Percentiles rank a stretch among this genome's conserved stretches.
phyloP scores from a whole-genome alignment of 495 filamentous ascomycete species.

The Neurospora tetrasperma region DNA sequence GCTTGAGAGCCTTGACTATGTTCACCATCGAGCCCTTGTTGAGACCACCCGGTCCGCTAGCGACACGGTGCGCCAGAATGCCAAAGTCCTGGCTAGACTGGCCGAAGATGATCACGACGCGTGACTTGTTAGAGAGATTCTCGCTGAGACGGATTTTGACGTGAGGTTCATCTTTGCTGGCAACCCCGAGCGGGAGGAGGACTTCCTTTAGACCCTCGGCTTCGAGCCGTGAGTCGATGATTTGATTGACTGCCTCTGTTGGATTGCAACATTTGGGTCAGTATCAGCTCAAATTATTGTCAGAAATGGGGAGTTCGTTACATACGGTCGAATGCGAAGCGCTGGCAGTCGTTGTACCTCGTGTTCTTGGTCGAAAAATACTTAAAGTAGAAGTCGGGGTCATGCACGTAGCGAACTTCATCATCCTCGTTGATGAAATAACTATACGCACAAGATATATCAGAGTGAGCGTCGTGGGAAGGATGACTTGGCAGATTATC shows the following conservation, averaged over 20 bases:
- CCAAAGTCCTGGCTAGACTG: conserved; percentile 63
- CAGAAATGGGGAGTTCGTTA: neutral
- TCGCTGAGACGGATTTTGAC: conserved; percentile 56
- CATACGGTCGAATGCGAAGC: conserved; percentile 61
- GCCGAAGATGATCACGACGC: conserved; percentile 66
- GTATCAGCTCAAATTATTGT: neutral
- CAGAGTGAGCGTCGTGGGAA: neutral
- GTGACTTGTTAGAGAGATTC: conserved; percentile 46
- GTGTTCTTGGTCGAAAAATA: conserved; percentile 61
- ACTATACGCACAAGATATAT: conserved; percentile 28
- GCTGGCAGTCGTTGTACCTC: conserved; percentile 59
- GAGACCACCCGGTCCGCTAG: conserved; percentile 49
- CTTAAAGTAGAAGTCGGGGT: conserved; percentile 58
- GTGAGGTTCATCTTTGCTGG: conserved; percentile 39
- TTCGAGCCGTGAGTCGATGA: conserved; percentile 51
- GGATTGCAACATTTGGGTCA: neutral
- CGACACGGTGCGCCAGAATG: conserved; percentile 57
- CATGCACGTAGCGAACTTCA: conserved; percentile 55
- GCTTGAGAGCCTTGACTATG: conserved; percentile 45
- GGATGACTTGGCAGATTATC: neutral
- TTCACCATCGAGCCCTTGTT: conserved; percentile 54
- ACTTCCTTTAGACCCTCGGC: conserved; percentile 44
- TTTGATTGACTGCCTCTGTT: conserved; percentile 50
- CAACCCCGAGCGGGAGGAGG: conserved; percentile 46
- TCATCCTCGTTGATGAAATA: conserved; percentile 63